phyloP scores from a whole-genome alignment of 371 early-diverging fungal genomes.

The Basidiobolus meristosporus region DNA sequence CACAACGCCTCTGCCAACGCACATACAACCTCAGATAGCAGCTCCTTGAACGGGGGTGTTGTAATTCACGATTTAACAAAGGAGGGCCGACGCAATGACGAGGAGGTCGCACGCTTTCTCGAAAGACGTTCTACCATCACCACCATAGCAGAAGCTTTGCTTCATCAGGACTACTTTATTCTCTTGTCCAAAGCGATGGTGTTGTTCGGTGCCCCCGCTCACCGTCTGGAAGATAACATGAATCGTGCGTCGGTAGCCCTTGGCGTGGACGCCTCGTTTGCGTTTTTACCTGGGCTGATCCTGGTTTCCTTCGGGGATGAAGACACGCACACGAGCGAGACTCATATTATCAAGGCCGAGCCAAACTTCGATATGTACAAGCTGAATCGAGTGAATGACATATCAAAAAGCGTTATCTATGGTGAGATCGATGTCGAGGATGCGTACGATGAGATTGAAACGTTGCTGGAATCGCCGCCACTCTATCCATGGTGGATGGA shows the following conservation, averaged over 20 bases:
- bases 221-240: conserved; percentile 31
- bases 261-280: conserved; percentile 44
- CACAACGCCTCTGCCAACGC: too few species aligned
- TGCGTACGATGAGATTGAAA: conserved; percentile 27
- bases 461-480: conserved; percentile 21
- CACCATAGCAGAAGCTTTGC: conserved; percentile 25
- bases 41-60: too few species aligned
- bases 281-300: conserved; percentile 47
- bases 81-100: too few species aligned
- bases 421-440: conserved; percentile 25
- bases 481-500: conserved; percentile 21
- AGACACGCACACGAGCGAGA: conserved; percentile 58
- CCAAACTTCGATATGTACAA: conserved; percentile 47
- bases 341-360: conserved; percentile 36
- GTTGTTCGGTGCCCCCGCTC: conserved; percentile 31
- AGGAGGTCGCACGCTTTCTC: too few species aligned
- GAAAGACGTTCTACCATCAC: neutral
- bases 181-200: conserved; percentile 27
- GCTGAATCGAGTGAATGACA: conserved; percentile 24
- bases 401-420: conserved; percentile 22
- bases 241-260: conserved; percentile 22
- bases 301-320: conserved; percentile 49
- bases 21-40: too few species aligned
- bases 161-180: conserved; percentile 30
- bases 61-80: too few species aligned